Conservation (phyloP, 1,139 yeast species). For the Yamadazyma triangularis region DNA sequence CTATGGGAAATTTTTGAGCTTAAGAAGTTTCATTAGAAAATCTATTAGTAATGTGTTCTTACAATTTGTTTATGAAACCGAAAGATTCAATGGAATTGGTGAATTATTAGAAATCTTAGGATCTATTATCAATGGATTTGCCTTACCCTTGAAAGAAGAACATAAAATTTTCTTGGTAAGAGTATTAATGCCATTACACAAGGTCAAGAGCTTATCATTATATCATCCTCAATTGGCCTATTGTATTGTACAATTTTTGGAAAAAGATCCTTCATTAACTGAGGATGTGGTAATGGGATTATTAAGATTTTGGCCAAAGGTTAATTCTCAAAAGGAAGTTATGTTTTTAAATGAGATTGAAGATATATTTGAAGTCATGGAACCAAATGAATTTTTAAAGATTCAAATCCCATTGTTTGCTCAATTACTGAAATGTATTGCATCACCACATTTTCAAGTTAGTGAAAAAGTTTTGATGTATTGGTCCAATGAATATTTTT, state of each 20-base stretch:
- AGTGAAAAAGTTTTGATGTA: slow-evolving; percentile 91
- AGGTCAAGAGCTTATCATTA: slow-evolving; percentile 78
- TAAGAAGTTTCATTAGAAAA: slow-evolving; percentile 87
- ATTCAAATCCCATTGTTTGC: slow-evolving; percentile 92
- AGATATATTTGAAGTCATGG: slow-evolving; percentile 94
- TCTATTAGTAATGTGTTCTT: slow-evolving; percentile 88
- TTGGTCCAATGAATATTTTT: slow-evolving; percentile 94
- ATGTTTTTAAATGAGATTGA: slow-evolving; percentile 95
- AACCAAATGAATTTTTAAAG: slow-evolving; percentile 86
- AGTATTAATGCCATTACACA: slow-evolving; percentile 90
- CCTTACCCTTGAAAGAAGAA: slow-evolving; percentile 93
- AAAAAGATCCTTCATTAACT: slow-evolving; percentile 85
- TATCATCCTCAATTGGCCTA: slow-evolving; percentile 97
- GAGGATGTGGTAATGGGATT: slow-evolving; percentile 95
- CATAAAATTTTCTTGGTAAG: slow-evolving; percentile 87
- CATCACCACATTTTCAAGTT: slow-evolving; percentile 96
- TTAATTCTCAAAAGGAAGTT: slow-evolving; percentile 90
- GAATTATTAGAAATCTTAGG: slow-evolving; percentile 94
- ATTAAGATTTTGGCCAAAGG: slow-evolving; percentile 95
- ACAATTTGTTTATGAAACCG: slow-evolving; percentile 93
- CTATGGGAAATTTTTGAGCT: slow-evolving; percentile 88
- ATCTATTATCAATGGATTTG: slow-evolving; percentile 95
- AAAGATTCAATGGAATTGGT: slow-evolving; percentile 92
- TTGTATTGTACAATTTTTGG: slow-evolving; percentile 94
- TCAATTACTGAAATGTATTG: slow-evolving; percentile 88